Evolutionary conservation across 2,329 filamentous ascomycete genomes (phyloP), one percentile per base, ranked within the genome.

Genomic region (Nigrograna mackinnonii): DNA sequence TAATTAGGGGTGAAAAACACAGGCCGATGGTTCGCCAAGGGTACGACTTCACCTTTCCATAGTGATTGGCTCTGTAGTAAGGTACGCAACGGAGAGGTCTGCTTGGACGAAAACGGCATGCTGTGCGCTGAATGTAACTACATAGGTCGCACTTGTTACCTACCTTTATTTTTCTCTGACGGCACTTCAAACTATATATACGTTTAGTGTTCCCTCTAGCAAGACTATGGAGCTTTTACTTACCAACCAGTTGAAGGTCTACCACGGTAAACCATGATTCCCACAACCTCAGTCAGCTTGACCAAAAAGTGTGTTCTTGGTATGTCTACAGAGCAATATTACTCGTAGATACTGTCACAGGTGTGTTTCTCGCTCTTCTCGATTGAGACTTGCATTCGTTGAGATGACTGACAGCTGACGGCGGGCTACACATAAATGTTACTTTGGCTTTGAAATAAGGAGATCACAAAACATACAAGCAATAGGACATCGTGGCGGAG

Each of bases 131-230:
- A 33, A 41, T 34, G 35, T n/a, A n/a, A n/a, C n/a, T n/a, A n/a
- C n/a, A n/a, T n/a, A n/a, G n/a, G n/a, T n/a, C n/a, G n/a, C n/a
- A 22, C 14, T 18, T 14, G 12, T 32, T 13, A 47, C 61, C 42
- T 37, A 71, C 69, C 55, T 68, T 70, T 32, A 71, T 61, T 46
- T 71, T 72, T 35, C 69, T 62, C 37, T 69, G 59, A n/a, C 68
- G 61, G 49, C 69, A 72, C 36, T 50, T 64, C 35, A 54, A 55
- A 37, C n/a, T n/a, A n/a, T n/a, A n/a, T n/a, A n/a, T n/a, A n/a
- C n/a, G n/a, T n/a, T n/a, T n/a, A n/a, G n/a, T n/a, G n/a, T n/a
- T n/a, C n/a, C n/a, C n/a, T n/a, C n/a, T n/a, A n/a, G n/a, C n/a
- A n/a, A n/a, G n/a, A n/a, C n/a, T n/a, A n/a, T n/a, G n/a, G n/a